Conservation (phyloP, 805 yeast species). For the Kluyveromyces dobzhanskii region DNA sequence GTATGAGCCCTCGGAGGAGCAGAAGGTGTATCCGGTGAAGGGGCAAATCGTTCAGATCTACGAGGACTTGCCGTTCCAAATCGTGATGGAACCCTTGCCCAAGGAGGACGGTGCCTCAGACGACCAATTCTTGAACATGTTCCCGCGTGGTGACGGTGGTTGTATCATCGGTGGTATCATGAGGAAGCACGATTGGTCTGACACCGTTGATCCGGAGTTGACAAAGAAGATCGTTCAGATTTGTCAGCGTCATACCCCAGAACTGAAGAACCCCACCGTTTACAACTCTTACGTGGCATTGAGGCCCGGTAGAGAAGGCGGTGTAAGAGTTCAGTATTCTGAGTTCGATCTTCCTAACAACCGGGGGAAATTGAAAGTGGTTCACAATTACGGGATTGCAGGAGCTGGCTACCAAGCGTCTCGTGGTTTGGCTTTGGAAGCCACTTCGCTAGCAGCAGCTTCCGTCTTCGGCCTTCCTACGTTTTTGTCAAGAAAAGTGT, state of each 20-base stretch:
- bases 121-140: slow-evolving; percentile 44
- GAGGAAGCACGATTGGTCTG: slow-evolving; percentile 25
- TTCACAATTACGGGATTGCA: slow-evolving; percentile 66
- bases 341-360: slow-evolving; percentile 12
- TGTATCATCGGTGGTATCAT: slow-evolving; percentile 53
- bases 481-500: not conserved
- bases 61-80: slow-evolving; percentile 35
- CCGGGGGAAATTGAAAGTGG: slow-evolving; percentile 25
- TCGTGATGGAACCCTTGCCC: slow-evolving; percentile 22
- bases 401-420: slow-evolving; percentile 76
- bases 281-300: slow-evolving; percentile 36
- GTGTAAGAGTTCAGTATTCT: slow-evolving; percentile 44
- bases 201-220: slow-evolving; percentile 35
- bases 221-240: slow-evolving; percentile 39
- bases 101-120: slow-evolving; percentile 12
- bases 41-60: slow-evolving; percentile 52
- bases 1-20: slow-evolving; percentile 35
- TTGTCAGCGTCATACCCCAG: slow-evolving; percentile 31
- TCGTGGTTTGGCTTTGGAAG: slow-evolving; percentile 49
- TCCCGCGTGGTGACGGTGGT: slow-evolving; percentile 74
- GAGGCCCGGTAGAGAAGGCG: slow-evolving; percentile 58
- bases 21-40: slow-evolving; percentile 40
- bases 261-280: slow-evolving; percentile 11
- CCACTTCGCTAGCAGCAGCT: slow-evolving; percentile 29
- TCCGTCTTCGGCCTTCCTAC: slow-evolving; percentile 13